phyloP scores from a whole-genome alignment of 306 rosid genomes.

The Corylus americana region DNA sequence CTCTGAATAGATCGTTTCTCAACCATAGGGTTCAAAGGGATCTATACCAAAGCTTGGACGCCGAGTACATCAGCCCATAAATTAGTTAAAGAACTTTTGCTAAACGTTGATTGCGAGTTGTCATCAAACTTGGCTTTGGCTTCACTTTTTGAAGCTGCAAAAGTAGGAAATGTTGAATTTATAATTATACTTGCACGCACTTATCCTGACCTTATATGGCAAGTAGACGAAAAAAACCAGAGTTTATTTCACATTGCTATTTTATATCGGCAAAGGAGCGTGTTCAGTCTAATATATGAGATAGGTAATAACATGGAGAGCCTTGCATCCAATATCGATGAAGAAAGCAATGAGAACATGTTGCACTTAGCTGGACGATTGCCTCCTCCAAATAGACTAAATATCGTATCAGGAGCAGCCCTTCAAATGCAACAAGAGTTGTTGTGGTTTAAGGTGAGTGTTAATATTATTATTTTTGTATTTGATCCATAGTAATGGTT shows the following conservation, averaged over 20 bases:
- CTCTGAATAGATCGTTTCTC: no score
- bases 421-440: neutral
- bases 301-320: neutral
- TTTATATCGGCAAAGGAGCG: no score
- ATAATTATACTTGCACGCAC: neutral
- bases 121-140: no score
- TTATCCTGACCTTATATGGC: neutral
- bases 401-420: neutral
- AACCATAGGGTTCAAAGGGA: neutral
- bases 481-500: no score
- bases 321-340: neutral
- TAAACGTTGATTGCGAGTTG: neutral
- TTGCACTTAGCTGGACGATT: no score
- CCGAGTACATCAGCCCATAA: no score
- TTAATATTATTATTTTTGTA: no score
- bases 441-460: neutral
- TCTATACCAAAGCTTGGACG: neutral
- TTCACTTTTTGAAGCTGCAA: no score
- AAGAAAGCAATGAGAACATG: no score
- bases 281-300: neutral
- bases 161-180: no score
- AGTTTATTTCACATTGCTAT: neutral
- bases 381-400: no score
- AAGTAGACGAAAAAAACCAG: no score
- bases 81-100: neutral